Percentiles rank a stretch among this genome's conserved stretches.
Evolutionary conservation across 805 yeast species (phyloP).

Genomic region (Wickerhamiella qilinensis): DNA sequence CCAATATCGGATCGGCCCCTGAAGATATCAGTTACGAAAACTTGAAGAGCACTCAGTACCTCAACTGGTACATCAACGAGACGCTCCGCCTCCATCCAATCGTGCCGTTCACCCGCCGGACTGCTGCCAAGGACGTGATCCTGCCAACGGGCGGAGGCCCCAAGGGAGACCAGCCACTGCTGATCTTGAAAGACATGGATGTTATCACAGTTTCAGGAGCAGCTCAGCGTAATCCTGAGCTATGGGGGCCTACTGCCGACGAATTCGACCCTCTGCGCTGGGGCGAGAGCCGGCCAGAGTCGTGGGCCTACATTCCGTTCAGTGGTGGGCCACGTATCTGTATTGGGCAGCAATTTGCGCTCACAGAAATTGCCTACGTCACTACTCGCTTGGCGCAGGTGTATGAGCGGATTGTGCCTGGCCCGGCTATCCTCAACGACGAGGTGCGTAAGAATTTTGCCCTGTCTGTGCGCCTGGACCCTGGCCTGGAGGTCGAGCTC

Average conservation of each 20-base stretch:
- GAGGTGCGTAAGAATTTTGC: too few species aligned
- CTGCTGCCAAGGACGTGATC: constrained; percentile 30
- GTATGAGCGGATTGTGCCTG: constrained; percentile 5
- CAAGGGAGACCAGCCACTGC: constrained; percentile 25
- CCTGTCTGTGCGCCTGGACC: too few species aligned
- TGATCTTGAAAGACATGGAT: constrained; percentile 28
- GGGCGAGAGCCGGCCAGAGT: constrained; percentile 23
- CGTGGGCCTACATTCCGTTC: constrained; percentile 37
- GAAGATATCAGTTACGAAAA: constrained; percentile 27
- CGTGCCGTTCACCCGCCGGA: constrained; percentile 35
- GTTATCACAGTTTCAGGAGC: constrained; percentile 26
- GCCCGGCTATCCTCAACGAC: too few species aligned
- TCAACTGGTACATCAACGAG: constrained; percentile 33
- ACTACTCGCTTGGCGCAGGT: constrained; percentile 26
- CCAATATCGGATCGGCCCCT: constrained; percentile 21
- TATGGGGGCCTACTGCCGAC: constrained; percentile 31
- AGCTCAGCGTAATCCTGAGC: constrained; percentile 26
- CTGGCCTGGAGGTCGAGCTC: background rate
- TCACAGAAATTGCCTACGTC: constrained; percentile 33
- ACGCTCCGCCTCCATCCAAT: constrained; percentile 34
- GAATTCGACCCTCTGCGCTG: constrained; percentile 35
- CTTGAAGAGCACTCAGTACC: constrained; percentile 32
- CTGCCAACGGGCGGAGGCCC: constrained; percentile 37
- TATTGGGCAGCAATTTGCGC: constrained; percentile 40
- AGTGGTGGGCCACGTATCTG: constrained; percentile 43